phyloP scores from a whole-genome alignment of 2,329 filamentous ascomycete species.

The Cladophialophora immunda region DNA sequence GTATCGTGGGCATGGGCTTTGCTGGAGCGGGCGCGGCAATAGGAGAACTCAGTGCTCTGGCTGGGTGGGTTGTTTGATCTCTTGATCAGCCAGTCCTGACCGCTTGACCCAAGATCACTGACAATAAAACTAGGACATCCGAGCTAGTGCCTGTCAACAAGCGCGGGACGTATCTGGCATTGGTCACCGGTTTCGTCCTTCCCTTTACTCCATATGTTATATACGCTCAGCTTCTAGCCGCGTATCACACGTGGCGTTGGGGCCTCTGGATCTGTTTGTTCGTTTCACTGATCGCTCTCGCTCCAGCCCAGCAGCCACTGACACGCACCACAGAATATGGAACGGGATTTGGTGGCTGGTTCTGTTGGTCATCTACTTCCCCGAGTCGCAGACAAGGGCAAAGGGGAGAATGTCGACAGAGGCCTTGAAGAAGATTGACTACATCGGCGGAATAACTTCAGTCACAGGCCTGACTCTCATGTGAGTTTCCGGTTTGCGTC shows the following conservation, averaged over 20 bases:
- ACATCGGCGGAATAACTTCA: conserved; percentile 29
- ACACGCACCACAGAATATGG: conserved; percentile 21
- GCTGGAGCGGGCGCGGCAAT: conserved; percentile 33
- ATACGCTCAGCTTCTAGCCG: conserved; percentile 28
- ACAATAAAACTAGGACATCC: conserved; percentile 20
- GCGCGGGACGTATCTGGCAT: conserved; percentile 28
- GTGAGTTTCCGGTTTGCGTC: conserved; percentile 21
- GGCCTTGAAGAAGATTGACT: conserved; percentile 31
- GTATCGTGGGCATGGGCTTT: conserved; percentile 29
- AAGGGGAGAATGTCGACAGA: conserved; percentile 19
- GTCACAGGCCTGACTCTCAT: conserved; percentile 31
- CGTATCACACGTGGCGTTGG: conserved; percentile 37
- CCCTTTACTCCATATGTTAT: conserved; percentile 34
- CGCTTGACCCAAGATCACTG: background rate
- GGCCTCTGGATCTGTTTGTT: conserved; percentile 35
- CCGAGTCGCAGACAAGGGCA: conserved; percentile 27
- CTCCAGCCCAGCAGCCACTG: background rate
- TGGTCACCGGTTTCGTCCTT: conserved; percentile 29
- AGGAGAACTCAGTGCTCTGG: conserved; percentile 33
- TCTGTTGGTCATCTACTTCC: conserved; percentile 29
- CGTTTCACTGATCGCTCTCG: background rate
- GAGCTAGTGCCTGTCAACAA: conserved; percentile 37
- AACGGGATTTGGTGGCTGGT: conserved; percentile 26
- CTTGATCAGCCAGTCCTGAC: background rate
- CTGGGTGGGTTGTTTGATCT: conserved; percentile 27